Base-by-base conservation (phyloP, 2,329 filamentous ascomycete species). In the Penicillium hesseltinei region DNA sequence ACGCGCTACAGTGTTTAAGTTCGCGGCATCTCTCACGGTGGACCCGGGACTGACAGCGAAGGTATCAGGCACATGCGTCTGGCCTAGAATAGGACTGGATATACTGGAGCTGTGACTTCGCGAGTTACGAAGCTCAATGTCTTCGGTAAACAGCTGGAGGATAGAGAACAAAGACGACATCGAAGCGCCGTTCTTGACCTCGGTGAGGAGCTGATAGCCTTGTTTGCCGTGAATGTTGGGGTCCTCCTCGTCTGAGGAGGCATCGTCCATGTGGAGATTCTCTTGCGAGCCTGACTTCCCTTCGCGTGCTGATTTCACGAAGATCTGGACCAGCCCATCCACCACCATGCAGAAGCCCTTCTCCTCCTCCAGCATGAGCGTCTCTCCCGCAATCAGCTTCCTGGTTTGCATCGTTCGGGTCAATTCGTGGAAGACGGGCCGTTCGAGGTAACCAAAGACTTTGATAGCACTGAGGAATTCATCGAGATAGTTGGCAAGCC, bases 161-260 rank as follows among this genome's bases (percentile, higher is more conserved):
- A 99, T 96, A 0, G 94, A 97, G 74, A 99, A 99, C 2, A 99
- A 77, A 0, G 94, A 99, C 5, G 94, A 99, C 93, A 99, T 97
- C 1, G 95, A 93, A 1, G 94, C 92, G 15, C 94, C 94, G 68
- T 99, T 99, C 69, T 94, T 95, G 52, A 99, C 93, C 75, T 99
- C 95, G 0, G 94, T 99, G 53, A 99, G 81, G 39, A 99, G 82
- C 72, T 97, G 94, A 69, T 99, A 99, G 33, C 89, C 90, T 71
- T 96, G 92, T 56, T 90, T 87, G 8, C 83, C 84, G 5, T 82
- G 75, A 33, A 81, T 76, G 40, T 80, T 77, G 42, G 82, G 78
- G 29, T 88, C 88, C n/a, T 91, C 88, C n/a, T 90, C 88, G 58
- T 83, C 83, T 4, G 84, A 84, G 10, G 82, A 80, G n/a, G 81